Percentiles rank a stretch among this genome's conserved stretches.
These are phyloP conservation scores for Fusarium sp. DNA, from an alignment of 2,329 filamentous ascomycete genomes.

Conservation along the genomic window DNA sequence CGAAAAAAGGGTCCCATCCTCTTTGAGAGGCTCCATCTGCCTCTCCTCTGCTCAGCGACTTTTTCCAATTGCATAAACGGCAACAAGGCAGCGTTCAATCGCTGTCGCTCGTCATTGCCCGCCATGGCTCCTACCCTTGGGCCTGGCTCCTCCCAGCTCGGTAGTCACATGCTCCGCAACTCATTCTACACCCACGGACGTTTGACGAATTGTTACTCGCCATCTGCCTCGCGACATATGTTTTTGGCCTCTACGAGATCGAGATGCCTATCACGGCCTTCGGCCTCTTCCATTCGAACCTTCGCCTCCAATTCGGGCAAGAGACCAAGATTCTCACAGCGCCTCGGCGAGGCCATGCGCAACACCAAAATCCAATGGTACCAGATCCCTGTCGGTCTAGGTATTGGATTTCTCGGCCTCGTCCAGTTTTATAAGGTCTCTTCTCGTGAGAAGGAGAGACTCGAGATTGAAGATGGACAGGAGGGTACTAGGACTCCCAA, in stretches of 20 bases:
- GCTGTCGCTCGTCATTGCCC: constrained; percentile 32
- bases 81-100: constrained; percentile 33
- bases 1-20: constrained; percentile 27
- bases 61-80: constrained; percentile 19
- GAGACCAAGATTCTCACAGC: constrained; percentile 65
- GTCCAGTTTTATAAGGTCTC: constrained; percentile 86
- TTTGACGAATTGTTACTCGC: constrained; percentile 48
- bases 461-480: constrained; percentile 59
- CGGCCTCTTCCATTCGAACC: constrained; percentile 46
- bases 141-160: constrained; percentile 53
- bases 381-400: constrained; percentile 87
- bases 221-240: constrained; percentile 42
- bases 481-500: constrained; percentile 61
- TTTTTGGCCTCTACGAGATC: constrained; percentile 42
- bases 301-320: constrained; percentile 58
- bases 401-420: constrained; percentile 85
- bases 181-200: constrained; percentile 47
- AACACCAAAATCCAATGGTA: constrained; percentile 82
- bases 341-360: constrained; percentile 63
- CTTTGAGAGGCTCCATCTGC: constrained; percentile 18
- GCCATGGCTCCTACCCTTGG: constrained; percentile 54
- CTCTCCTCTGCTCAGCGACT: constrained; percentile 6
- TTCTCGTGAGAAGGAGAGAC: constrained; percentile 65
- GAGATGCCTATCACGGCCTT: constrained; percentile 45
- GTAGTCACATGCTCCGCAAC: constrained; percentile 51